Evolutionary conservation across 1,284 basidiomycete genomes (phyloP).

Genomic region (Ceratobasidium sp.): DNA sequence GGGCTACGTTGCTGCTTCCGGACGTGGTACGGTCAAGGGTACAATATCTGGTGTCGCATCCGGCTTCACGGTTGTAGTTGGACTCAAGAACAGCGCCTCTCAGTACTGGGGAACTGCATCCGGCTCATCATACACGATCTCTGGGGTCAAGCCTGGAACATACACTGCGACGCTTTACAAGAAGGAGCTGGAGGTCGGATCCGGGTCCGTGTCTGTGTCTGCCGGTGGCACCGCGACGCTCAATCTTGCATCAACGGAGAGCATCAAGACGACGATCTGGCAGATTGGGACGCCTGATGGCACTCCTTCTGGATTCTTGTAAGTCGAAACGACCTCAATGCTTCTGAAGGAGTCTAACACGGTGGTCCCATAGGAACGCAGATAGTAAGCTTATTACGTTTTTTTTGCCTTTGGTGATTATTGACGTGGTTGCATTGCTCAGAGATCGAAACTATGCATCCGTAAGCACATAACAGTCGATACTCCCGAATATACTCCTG

Average conservation of each 20-base stretch:
- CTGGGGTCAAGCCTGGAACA: conserved; percentile 65
- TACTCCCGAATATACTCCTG: background rate
- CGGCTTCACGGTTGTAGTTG: conserved; percentile 59
- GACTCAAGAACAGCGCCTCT: conserved; percentile 59
- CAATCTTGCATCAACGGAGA: conserved; percentile 34
- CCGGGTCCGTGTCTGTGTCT: conserved; percentile 60
- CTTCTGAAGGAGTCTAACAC: too few relatives aligned
- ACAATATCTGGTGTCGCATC: conserved; percentile 62
- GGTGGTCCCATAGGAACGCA: conserved; percentile 16
- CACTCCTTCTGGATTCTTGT: conserved; percentile 62
- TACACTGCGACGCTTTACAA: conserved; percentile 62
- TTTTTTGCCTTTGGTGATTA: background rate
- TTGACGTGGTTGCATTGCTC: background rate
- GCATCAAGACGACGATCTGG: conserved; percentile 57
- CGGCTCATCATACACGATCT: conserved; percentile 61
- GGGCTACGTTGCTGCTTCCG: conserved; percentile 62
- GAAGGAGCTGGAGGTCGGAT: conserved; percentile 62
- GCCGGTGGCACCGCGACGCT: conserved; percentile 58
- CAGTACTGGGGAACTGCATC: conserved; percentile 62
- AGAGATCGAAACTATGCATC: conserved; percentile 44
- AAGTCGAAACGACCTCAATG: background rate
- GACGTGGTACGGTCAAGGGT: conserved; percentile 62
- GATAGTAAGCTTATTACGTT: conserved; percentile 22
- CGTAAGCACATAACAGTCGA: conserved; percentile 13
- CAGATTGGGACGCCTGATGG: conserved; percentile 65